Conservation (phyloP, 73 alveolate genomes). For the Paramecium primaurelia region DNA sequence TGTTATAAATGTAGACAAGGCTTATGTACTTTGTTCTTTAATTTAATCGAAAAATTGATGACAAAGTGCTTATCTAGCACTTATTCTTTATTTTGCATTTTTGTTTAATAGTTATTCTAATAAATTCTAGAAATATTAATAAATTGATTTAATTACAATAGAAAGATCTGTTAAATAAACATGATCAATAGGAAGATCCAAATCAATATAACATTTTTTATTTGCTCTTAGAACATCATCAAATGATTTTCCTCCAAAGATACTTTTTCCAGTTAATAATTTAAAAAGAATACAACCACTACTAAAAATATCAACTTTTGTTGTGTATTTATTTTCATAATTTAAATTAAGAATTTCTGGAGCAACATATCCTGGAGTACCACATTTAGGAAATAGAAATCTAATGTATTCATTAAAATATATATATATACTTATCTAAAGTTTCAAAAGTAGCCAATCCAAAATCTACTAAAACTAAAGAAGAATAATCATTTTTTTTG, state of each 20-base stretch:
- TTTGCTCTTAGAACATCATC: constrained; percentile 41
- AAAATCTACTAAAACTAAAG: constrained; percentile 53
- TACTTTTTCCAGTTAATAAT: constrained; percentile 54
- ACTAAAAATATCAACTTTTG: constrained; percentile 53
- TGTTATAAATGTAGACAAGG: background rate
- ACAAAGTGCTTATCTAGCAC: constrained; percentile 45
- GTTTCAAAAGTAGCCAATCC: constrained; percentile 49
- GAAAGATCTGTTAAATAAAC: constrained; percentile 6
- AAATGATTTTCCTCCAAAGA: constrained; percentile 47
- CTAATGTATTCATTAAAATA: background rate
- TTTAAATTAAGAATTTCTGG: constrained; percentile 67
- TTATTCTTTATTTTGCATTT: background rate
- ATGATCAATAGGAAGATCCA: background rate
- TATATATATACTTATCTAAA: background rate
- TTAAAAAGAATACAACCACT: constrained; percentile 54
- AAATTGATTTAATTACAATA: background rate
- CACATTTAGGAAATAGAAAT: constrained; percentile 51
- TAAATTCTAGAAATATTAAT: background rate
- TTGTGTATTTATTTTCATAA: background rate
- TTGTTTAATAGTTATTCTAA: background rate
- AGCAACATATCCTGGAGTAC: constrained; percentile 74
- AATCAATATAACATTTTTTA: background rate
- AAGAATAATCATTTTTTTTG: constrained; percentile 4
- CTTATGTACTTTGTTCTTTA: background rate
- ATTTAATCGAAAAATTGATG: constrained; percentile 49